Evolutionary conservation across 805 yeast genomes (phyloP), one percentile per base, ranked within the genome.

Genomic region (Lipomyces starkeyi): DNA sequence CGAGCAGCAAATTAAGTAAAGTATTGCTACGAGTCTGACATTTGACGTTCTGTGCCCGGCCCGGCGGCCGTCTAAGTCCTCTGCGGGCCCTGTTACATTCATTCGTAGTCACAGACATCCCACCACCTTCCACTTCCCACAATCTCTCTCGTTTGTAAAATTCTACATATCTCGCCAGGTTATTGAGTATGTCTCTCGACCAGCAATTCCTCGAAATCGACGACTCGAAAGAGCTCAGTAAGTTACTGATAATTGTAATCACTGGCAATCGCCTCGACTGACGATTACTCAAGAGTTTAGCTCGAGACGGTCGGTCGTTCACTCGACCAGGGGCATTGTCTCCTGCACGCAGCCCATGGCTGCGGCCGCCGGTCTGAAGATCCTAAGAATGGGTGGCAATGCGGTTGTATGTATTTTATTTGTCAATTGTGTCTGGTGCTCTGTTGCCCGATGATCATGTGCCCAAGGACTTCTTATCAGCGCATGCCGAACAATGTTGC

Each of bases 341-440:
- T 84, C 91, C 1, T 87, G 93, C 1, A 82, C 93, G 0, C 95
- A 91, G 78, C 91, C 94, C 2, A 78, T 88, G 61, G 96, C 95
- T 43, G 86, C 87, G 62, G 86, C 90, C 0, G 94, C 93, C 0
- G 93, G 92, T 2, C 76, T 88, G 40, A 83, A 83, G 75, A 85
- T 90, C 47, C 82, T 91, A 35, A 87, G 85, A 29, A 79, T 80
- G 68, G 95, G 96, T 2, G 95, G 97, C 3, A 91, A 91, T 68
- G 83, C 79, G 20, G 81, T 77, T 55, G 71, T 68, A 65, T 27
- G 64, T 54, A 20, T 47, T 61, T 67, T 43, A 8, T n/a, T 20
- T 25, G 56, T 55, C 20, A 25, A 29, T 25, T 43, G 22, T 17
- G 22, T 43, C 22, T 2, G 22, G 9, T 7, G 9, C 49, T 17